These are phyloP conservation scores for Umbelopsis sp. DNA, from an alignment of 192 early-diverging fungal genomes.

Conservation along the genomic window DNA sequence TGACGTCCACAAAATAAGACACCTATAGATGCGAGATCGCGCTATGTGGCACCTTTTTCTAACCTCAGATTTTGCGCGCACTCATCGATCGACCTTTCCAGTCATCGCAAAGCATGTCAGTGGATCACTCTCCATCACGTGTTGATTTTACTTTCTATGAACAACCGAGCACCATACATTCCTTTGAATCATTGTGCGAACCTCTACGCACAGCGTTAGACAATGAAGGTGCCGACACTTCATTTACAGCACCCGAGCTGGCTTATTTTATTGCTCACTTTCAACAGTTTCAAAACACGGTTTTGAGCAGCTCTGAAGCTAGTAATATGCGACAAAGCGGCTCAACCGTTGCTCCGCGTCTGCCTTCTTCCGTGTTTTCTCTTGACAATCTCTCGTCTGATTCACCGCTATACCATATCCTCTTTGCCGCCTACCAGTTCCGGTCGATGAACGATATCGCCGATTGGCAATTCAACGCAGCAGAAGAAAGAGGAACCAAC, in stretches of 20 bases:
- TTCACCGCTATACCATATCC: conserved; percentile 31
- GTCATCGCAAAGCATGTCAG: conserved; percentile 11
- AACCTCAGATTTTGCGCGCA: conserved; percentile 16
- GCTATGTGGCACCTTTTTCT: not conserved
- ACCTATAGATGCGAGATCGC: no score
- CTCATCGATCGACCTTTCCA: not conserved
- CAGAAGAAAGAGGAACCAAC: conserved; percentile 29
- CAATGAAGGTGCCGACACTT: conserved; percentile 28
- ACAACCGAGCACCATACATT: conserved; percentile 37
- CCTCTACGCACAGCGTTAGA: conserved; percentile 24
- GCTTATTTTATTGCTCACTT: conserved; percentile 34
- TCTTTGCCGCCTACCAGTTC: conserved; percentile 33
- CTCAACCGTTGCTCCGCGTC: conserved; percentile 13
- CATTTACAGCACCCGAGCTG: conserved; percentile 35
- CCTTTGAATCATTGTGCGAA: conserved; percentile 33
- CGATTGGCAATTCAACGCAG: conserved; percentile 36
- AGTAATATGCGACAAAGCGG: conserved; percentile 1
- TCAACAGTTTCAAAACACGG: conserved; percentile 34
- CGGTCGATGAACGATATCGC: conserved; percentile 32
- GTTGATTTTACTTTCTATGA: conserved; percentile 41
- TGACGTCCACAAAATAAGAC: no score
- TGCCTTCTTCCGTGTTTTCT: conserved; percentile 27
- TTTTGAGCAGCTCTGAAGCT: conserved; percentile 22
- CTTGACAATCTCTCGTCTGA: conserved; percentile 17
- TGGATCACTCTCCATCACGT: conserved; percentile 22